Conservation (phyloP, 257 asterid genomes). For the Anisodus tanguticus region DNA sequence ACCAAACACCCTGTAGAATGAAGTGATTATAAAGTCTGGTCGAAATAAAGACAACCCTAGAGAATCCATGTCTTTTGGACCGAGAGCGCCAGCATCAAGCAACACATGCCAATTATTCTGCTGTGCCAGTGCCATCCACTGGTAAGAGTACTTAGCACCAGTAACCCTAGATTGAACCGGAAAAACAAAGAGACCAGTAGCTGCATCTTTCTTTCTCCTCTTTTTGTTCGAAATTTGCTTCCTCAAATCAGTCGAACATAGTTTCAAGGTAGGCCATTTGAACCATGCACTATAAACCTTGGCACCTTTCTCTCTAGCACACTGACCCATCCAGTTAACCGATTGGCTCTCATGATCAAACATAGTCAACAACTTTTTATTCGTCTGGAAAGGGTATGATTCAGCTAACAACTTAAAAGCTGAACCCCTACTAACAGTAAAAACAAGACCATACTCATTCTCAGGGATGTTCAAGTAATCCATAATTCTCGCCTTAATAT, state of each 20-base stretch:
- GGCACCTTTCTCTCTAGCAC: slow-evolving; percentile 95
- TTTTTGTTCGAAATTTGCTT: slow-evolving; percentile 88
- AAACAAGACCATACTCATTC: slow-evolving; percentile 93
- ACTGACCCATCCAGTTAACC: slow-evolving; percentile 95
- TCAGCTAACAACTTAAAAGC: slow-evolving; percentile 93
- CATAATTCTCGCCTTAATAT: slow-evolving; percentile 83
- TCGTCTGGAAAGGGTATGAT: slow-evolving; percentile 93
- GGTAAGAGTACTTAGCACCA: slow-evolving; percentile 96
- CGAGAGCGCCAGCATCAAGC: slow-evolving; percentile 98
- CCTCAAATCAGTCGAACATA: slow-evolving; percentile 91
- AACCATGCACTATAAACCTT: slow-evolving; percentile 96
- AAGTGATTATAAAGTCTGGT: slow-evolving; percentile 94
- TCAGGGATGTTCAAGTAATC: slow-evolving; percentile 96
- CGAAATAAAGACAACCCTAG: slow-evolving; percentile 93
- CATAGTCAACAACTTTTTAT: slow-evolving; percentile 93
- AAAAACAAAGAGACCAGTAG: slow-evolving; percentile 90
- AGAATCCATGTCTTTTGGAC: slow-evolving; percentile 99
- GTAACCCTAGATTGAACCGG: slow-evolving; percentile 98
- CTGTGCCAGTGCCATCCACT: slow-evolving; percentile 99
- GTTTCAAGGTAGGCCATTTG: slow-evolving; percentile 95
- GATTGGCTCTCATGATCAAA: slow-evolving; percentile 98
- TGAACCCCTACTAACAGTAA: slow-evolving; percentile 97
- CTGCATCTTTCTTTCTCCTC: slow-evolving; percentile 87
- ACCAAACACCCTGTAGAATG: slow-evolving; percentile 94
- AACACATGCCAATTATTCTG: slow-evolving; percentile 99